Percentiles rank a stretch among this genome's conserved stretches.
phyloP scores from a whole-genome alignment of 148 eudicot species.

The Diospyros lotus region DNA sequence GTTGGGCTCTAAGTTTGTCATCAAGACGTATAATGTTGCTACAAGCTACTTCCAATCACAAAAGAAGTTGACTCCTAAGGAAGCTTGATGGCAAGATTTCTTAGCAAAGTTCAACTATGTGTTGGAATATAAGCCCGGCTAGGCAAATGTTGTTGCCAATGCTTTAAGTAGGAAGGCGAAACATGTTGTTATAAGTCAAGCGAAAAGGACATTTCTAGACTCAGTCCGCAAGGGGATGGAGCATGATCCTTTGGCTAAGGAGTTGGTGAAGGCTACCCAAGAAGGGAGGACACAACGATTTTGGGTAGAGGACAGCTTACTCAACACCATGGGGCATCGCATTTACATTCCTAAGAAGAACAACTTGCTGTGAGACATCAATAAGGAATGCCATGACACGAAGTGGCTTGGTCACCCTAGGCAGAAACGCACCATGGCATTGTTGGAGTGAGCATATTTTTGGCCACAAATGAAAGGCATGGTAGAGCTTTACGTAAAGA shows the following conservation, averaged over 20 bases:
- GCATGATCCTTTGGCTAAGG: neutral
- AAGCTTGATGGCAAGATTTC: constrained; percentile 9
- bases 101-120: constrained; percentile 3
- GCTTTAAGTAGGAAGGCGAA: constrained; percentile 3
- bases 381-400: neutral
- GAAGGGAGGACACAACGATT: neutral
- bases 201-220: too few relatives aligned
- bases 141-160: neutral
- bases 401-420: constrained; percentile 12
- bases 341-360: constrained; percentile 8
- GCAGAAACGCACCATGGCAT: neutral
- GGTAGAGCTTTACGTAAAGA: neutral
- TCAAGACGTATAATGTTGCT: constrained; percentile 8
- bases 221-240: neutral
- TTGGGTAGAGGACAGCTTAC: constrained; percentile 3
- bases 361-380: neutral
- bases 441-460: neutral
- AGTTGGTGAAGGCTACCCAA: neutral
- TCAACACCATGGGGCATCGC: neutral
- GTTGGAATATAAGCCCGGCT: constrained; percentile 1
- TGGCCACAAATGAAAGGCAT: constrained; percentile 8
- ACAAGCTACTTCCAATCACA: neutral
- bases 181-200: neutral
- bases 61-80: neutral
- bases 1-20: neutral